phyloP scores from a whole-genome alignment of 108 stramenopile species.

The Chaetoceros tenuissimus region DNA sequence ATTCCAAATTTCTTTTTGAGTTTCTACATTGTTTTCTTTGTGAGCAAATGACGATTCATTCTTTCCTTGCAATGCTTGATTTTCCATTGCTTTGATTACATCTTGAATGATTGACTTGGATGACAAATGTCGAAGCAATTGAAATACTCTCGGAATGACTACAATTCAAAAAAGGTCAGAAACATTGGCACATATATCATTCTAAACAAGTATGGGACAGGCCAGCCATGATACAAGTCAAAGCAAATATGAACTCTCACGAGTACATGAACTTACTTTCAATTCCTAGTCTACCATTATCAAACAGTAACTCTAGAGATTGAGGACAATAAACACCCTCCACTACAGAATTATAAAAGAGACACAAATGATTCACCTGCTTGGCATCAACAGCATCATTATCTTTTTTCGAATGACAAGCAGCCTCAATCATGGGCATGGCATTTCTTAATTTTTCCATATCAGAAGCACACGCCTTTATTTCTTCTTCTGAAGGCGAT shows the following conservation, averaged over 20 bases:
- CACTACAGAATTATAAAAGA: neutral
- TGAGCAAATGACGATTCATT: no score
- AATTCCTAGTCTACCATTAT: neutral
- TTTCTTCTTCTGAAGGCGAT: neutral
- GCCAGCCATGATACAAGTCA: neutral
- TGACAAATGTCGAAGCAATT: no score
- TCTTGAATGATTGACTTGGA: no score
- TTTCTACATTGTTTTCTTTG: no score
- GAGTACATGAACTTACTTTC: neutral
- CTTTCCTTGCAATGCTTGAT: no score
- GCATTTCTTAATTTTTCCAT: neutral
- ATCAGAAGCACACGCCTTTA: neutral
- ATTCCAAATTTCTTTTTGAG: no score
- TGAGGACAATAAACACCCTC: neutral
- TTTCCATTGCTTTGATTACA: no score
- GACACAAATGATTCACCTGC: neutral
- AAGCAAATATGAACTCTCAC: no score
- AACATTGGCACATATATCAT: no score
- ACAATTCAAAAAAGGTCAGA: no score
- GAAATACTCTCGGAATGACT: no score
- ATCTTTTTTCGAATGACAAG: neutral
- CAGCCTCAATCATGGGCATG: neutral
- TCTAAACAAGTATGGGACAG: no score
- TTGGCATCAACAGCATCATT: neutral
- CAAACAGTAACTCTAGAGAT: neutral